Evolutionary conservation across 768 basidiomycete species (phyloP).

Genomic region (Suillus spraguei): DNA sequence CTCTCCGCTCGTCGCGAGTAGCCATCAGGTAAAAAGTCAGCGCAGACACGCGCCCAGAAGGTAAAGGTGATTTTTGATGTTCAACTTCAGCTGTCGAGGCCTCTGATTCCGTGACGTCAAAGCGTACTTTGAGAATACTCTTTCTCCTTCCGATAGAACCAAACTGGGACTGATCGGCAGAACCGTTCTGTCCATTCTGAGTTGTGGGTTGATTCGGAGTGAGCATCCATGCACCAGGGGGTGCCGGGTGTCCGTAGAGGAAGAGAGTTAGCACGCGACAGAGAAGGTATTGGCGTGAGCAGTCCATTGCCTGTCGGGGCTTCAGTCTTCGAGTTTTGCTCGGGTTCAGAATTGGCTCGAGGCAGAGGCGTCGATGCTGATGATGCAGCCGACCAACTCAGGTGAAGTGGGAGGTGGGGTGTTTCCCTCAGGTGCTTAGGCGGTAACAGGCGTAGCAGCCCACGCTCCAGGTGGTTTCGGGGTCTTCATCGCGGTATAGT

Average conservation of each 20-base stretch:
- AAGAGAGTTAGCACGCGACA: constrained; percentile 50
- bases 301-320: constrained; percentile 22
- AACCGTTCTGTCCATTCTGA: constrained; percentile 19
- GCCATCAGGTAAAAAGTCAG: neutral
- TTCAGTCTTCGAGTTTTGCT: constrained; percentile 20
- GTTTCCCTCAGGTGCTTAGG: constrained; percentile 19
- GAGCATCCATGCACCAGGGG: constrained; percentile 66
- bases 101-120: constrained; percentile 50
- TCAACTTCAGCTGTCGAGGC: constrained; percentile 31
- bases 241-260: constrained; percentile 63
- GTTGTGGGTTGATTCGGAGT: constrained; percentile 48
- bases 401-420: constrained; percentile 21
- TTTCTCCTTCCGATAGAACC: constrained; percentile 45
- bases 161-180: constrained; percentile 30
- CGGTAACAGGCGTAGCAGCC: constrained; percentile 41
- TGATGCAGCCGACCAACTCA: constrained; percentile 23
- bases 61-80: constrained; percentile 27
- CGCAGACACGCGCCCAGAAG: constrained; percentile 24
- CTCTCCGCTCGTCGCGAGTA: neutral
- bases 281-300: constrained; percentile 49
- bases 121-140: constrained; percentile 72
- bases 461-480: constrained; percentile 51
- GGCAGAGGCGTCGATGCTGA: constrained; percentile 30
- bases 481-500: constrained; percentile 43
- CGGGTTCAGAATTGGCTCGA: constrained; percentile 18